Evolutionary conservation across 2,329 filamentous ascomycete genomes (phyloP).

Genomic region (Chaetomium globosum): DNA sequence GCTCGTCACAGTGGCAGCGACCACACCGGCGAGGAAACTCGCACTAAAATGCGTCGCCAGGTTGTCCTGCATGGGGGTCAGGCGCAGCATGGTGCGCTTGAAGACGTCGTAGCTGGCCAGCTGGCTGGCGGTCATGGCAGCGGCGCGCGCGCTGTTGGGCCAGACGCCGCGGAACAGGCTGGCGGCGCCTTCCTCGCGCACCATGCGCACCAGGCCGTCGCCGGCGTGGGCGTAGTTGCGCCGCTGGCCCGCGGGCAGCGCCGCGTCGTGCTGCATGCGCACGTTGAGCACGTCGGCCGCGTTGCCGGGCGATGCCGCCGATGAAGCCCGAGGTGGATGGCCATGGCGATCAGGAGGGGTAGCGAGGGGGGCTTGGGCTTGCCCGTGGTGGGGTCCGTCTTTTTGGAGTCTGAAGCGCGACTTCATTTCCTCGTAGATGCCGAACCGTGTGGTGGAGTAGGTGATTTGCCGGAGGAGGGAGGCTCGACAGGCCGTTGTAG

Average conservation of each 20-base stretch:
- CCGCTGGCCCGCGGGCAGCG: constrained; percentile 70
- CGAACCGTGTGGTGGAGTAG: constrained; percentile 95
- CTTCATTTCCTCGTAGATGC: constrained; percentile 94
- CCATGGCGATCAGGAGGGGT: constrained; percentile 77
- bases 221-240: constrained; percentile 89
- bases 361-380: constrained; percentile 63
- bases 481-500: constrained; percentile 88
- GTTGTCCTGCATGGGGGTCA: constrained; percentile 69
- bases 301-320: constrained; percentile 85
- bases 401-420: constrained; percentile 52
- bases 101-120: constrained; percentile 83
- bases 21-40: constrained; percentile 76
- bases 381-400: constrained; percentile 22
- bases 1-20: constrained; percentile 81
- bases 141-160: constrained; percentile 78
- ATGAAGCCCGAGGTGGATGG: constrained; percentile 81
- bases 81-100: constrained; percentile 68
- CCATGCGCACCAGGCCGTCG: constrained; percentile 84
- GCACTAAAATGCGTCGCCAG: constrained; percentile 78
- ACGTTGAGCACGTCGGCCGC: constrained; percentile 96
- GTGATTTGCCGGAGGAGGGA: constrained; percentile 91
- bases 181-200: constrained; percentile 74
- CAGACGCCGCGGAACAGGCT: constrained; percentile 83
- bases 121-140: constrained; percentile 86
- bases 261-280: constrained; percentile 92